Evolutionary conservation across 202 grass and related monocot genomes (phyloP).

Genomic region (Hordeum pubiflorum): DNA sequence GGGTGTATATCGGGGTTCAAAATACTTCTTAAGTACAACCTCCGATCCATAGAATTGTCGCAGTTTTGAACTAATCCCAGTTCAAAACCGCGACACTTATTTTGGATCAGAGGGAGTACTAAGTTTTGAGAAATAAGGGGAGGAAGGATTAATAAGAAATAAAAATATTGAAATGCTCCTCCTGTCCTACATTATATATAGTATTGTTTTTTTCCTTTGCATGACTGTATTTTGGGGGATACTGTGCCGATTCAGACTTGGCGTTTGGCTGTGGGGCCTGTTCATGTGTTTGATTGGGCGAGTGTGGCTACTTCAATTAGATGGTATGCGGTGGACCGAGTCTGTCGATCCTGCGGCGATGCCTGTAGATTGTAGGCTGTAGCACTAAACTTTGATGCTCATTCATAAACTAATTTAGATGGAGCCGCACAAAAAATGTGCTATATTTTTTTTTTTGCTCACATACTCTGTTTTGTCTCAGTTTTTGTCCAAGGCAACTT

Average conservation of each 20-base stretch:
- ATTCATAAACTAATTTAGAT: background rate
- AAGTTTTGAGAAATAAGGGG: background rate
- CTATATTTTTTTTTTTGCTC: background rate
- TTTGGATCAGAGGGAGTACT: no score
- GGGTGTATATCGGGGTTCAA: background rate
- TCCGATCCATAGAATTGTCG: no score
- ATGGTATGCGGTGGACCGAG: background rate
- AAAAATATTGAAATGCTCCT: background rate
- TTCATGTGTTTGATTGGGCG: background rate
- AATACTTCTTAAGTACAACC: background rate
- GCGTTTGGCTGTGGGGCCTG: no score
- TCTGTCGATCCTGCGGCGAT: background rate
- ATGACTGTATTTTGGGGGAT: background rate
- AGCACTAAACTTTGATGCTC: background rate
- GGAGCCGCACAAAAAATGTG: background rate
- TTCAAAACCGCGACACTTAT: no score
- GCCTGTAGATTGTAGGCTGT: background rate
- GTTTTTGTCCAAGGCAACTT: background rate
- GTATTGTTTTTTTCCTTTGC: background rate
- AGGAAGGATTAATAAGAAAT: background rate
- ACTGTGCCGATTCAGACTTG: no score
- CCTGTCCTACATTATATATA: background rate
- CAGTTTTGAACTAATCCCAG: no score
- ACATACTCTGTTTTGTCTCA: background rate
- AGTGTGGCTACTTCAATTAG: background rate